Conservation (phyloP, 495 filamentous ascomycete genomes). For the Durotheca rogersii region DNA sequence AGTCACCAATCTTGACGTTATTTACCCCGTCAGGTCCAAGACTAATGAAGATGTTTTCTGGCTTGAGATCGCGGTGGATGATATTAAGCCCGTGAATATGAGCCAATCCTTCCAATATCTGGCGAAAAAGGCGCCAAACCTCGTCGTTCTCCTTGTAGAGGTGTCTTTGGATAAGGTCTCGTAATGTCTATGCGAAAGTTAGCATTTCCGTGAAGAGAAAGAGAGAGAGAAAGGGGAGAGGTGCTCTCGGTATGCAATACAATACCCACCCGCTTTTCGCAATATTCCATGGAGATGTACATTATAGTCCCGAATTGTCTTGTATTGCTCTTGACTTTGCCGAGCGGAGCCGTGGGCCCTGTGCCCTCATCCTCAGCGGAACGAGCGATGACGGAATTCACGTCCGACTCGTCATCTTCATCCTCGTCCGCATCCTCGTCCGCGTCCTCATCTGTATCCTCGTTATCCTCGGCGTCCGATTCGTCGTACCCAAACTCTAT, state of each 20-base stretch:
- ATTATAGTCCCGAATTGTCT: constrained; percentile 44
- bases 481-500: constrained; percentile 79
- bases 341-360: constrained; percentile 28
- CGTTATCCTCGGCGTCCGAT: constrained; percentile 52
- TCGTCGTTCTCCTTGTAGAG: constrained; percentile 71
- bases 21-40: constrained; percentile 65
- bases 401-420: constrained; percentile 39
- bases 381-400: constrained; percentile 23
- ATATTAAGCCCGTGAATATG: constrained; percentile 92
- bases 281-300: constrained; percentile 85
- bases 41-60: constrained; percentile 91
- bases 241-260: not conserved
- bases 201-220: constrained; percentile 1
- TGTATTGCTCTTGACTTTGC: constrained; percentile 34
- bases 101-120: constrained; percentile 84
- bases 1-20: constrained; percentile 94
- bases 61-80: constrained; percentile 96
- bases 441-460: constrained; percentile 42
- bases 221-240: not conserved
- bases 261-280: constrained; percentile 82
- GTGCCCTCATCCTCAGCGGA: constrained; percentile 18
- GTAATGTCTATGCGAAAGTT: constrained; percentile 61
- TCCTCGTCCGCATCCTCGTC: too few relatives aligned
- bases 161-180: constrained; percentile 82
- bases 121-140: constrained; percentile 85